phyloP scores from a whole-genome alignment of 108 stramenopile genomes.

The Cyclotella sp. region DNA sequence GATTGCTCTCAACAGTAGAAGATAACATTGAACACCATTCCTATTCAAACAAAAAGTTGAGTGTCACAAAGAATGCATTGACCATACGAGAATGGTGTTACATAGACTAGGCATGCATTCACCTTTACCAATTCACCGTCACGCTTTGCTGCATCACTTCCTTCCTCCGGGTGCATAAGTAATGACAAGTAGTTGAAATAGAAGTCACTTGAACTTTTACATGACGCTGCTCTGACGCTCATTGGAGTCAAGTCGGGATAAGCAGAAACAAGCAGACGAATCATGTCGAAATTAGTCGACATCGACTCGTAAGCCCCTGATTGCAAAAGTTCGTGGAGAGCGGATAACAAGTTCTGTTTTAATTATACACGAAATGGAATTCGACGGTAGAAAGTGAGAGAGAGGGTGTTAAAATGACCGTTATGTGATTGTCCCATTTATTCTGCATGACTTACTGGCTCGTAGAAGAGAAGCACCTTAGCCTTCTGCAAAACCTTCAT shows the following conservation, averaged over 20 bases:
- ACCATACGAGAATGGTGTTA: not conserved
- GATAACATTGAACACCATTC: constrained; percentile 79
- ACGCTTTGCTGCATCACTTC: constrained; percentile 69
- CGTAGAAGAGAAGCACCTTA: constrained; percentile 67
- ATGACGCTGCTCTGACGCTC: constrained; percentile 67
- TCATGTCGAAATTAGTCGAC: constrained; percentile 38
- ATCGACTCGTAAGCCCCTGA: constrained; percentile 29
- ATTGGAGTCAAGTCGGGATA: constrained; percentile 86
- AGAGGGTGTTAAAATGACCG: constrained; percentile 1
- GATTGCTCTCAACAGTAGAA: constrained; percentile 27
- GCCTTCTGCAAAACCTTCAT: constrained; percentile 62
- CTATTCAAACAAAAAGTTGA: constrained; percentile 22
- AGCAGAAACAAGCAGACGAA: constrained; percentile 71
- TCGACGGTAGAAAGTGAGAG: not conserved
- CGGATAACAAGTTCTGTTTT: constrained; percentile 71
- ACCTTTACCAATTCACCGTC: constrained; percentile 70
- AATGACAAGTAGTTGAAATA: constrained; percentile 78
- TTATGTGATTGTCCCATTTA: not conserved
- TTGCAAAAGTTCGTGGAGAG: constrained; percentile 57
- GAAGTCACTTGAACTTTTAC: constrained; percentile 38
- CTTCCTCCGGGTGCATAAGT: constrained; percentile 72
- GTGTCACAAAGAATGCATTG: not conserved
- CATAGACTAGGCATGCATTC: not conserved
- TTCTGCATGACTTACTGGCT: constrained; percentile 60
- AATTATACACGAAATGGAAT: not conserved